A percentile compares a stretch with the other conserved stretches of the same genome.
Conservation (phyloP, 257 asterid species). For the Phtheirospermum japonicum region DNA sequence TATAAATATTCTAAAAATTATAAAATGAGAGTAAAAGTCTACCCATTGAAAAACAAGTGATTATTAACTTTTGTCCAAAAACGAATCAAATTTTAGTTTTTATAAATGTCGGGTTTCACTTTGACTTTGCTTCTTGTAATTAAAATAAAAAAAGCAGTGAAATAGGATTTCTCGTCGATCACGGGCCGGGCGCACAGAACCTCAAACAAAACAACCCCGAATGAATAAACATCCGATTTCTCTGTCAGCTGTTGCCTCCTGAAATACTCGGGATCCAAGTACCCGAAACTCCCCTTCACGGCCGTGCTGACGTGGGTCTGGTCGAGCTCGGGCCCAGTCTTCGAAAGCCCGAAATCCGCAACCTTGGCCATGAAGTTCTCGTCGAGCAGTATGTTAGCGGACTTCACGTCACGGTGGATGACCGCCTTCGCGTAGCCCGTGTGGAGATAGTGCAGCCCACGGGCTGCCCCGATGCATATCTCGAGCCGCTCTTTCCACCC, state of each 20-base stretch:
- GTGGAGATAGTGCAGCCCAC: constrained; percentile 35
- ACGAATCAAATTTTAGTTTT: too few relatives aligned
- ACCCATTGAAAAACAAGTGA: too few relatives aligned
- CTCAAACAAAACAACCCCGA: not conserved
- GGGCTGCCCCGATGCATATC: constrained; percentile 78
- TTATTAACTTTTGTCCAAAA: too few relatives aligned
- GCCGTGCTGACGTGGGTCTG: constrained; percentile 89
- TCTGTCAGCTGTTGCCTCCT: not conserved
- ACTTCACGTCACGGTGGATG: not conserved
- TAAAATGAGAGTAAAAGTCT: too few relatives aligned
- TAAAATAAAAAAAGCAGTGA: too few relatives aligned
- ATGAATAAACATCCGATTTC: not conserved
- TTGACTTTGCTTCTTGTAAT: too few relatives aligned
- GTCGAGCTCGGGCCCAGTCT: constrained; percentile 75
- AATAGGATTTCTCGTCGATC: too few relatives aligned
- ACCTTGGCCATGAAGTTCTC: constrained; percentile 59
- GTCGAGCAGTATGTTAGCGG: not conserved
- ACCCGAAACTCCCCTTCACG: constrained; percentile 31
- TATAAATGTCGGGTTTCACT: too few relatives aligned
- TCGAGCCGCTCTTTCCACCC: constrained; percentile 79
- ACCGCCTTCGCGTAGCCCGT: not conserved
- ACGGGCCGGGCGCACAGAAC: not conserved
- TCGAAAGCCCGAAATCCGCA: constrained; percentile 81
- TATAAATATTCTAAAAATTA: too few relatives aligned
- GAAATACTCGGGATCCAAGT: not conserved